phyloP scores from a whole-genome alignment of 129 eudicot species.

The Pulicaria dysenterica region DNA sequence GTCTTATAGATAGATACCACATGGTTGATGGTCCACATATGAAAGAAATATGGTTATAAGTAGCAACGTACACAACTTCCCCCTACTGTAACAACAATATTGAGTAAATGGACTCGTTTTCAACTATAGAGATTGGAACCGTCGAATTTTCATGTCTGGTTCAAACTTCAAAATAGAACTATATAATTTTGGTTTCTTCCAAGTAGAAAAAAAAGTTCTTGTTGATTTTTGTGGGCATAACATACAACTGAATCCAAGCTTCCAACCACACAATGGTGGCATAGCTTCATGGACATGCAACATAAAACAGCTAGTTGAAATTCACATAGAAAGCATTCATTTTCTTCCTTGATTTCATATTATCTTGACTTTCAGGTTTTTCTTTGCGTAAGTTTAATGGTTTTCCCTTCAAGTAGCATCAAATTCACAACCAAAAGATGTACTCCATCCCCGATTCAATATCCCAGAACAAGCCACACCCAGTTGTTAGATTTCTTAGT shows the following conservation, averaged over 20 bases:
- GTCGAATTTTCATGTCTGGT: too few relatives aligned
- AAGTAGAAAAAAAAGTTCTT: too few relatives aligned
- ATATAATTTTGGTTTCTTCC: too few relatives aligned
- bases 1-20: not conserved
- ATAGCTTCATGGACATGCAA: too few relatives aligned
- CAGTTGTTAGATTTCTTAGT: not conserved
- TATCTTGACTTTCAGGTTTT: not conserved
- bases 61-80: conserved; percentile 9
- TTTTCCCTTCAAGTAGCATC: conserved; percentile 3
- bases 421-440: not conserved
- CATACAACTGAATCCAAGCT: too few relatives aligned
- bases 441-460: not conserved
- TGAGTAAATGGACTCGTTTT: not conserved
- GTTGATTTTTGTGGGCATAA: too few relatives aligned
- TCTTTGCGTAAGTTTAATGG: not conserved
- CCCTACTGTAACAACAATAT: not conserved
- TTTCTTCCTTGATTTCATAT: not conserved
- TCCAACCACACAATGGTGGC: too few relatives aligned
- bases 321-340: not conserved
- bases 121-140: too few relatives aligned
- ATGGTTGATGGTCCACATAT: not conserved
- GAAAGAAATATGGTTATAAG: conserved; percentile 13
- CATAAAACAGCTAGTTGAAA: not conserved
- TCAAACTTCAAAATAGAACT: too few relatives aligned
- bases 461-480: not conserved